Evolutionary conservation across 2,329 filamentous ascomycete species (phyloP).

Genomic region (Coniochaeta hoffmannii): DNA sequence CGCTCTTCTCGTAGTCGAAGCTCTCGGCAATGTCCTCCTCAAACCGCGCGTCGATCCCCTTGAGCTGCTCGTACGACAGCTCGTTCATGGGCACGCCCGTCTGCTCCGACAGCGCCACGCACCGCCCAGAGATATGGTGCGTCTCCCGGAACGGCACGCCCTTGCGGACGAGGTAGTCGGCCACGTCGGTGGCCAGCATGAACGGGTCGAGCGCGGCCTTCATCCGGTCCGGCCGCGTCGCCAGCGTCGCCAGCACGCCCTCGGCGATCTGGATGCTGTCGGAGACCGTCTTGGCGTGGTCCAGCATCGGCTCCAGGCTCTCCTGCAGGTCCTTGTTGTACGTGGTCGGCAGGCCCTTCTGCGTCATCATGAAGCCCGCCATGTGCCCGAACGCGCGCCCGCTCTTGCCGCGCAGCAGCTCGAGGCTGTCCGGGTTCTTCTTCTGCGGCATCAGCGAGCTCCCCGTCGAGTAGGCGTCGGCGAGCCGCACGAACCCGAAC

Average conservation of each 20-base stretch:
- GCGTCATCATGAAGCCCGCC: conserved; percentile 65
- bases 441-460: conserved; percentile 75
- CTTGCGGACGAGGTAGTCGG: conserved; percentile 57
- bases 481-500: conserved; percentile 68
- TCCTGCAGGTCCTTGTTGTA: conserved; percentile 96
- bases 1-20: conserved; percentile 76
- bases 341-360: conserved; percentile 64
- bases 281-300: conserved; percentile 72
- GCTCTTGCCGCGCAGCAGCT: conserved; percentile 66
- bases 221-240: conserved; percentile 68
- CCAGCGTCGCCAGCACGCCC: conserved; percentile 69
- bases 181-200: conserved; percentile 72
- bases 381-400: conserved; percentile 75
- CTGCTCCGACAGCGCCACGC: conserved; percentile 66
- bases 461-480: conserved; percentile 74
- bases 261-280: conserved; percentile 80
- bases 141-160: background rate
- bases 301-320: conserved; percentile 76
- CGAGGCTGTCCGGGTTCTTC: conserved; percentile 71
- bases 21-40: conserved; percentile 61
- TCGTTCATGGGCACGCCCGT: conserved; percentile 61
- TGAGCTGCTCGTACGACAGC: conserved; percentile 50
- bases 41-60: conserved; percentile 59
- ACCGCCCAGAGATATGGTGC: conserved; percentile 70
- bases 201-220: conserved; percentile 67